These are phyloP conservation scores for Parmelia sp. DNA, from an alignment of 495 filamentous ascomycete species.

Conservation along the genomic window DNA sequence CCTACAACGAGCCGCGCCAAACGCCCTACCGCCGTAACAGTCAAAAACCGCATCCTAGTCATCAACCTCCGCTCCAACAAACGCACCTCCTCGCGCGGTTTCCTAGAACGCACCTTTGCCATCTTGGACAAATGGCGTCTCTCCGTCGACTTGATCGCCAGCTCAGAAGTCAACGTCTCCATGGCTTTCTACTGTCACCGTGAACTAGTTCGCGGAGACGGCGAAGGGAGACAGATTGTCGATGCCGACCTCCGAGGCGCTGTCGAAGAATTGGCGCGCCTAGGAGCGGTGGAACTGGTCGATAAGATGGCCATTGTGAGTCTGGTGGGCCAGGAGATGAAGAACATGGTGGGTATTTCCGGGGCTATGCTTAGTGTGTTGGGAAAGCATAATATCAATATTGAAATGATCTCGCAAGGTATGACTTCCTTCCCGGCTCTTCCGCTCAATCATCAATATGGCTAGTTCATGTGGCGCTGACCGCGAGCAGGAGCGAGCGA, in stretches of 20 bases:
- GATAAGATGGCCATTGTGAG: slow-evolving; percentile 74
- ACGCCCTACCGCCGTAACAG: slow-evolving; percentile 88
- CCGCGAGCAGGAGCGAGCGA: slow-evolving; percentile 70
- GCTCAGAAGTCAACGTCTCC: slow-evolving; percentile 88
- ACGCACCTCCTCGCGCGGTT: slow-evolving; percentile 77
- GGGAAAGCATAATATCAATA: slow-evolving; percentile 39
- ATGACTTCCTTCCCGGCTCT: neutral
- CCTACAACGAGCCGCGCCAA: slow-evolving; percentile 45
- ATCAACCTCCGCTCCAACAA: slow-evolving; percentile 94
- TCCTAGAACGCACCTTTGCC: slow-evolving; percentile 81
- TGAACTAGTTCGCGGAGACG: slow-evolving; percentile 47
- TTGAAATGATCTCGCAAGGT: slow-evolving; percentile 24
- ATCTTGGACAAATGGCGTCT: slow-evolving; percentile 73
- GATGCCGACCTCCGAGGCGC: slow-evolving; percentile 45
- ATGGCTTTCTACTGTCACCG: slow-evolving; percentile 76
- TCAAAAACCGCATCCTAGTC: slow-evolving; percentile 88
- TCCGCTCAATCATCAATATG: too few relatives aligned
- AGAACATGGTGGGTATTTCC: slow-evolving; percentile 85
- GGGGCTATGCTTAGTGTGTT: slow-evolving; percentile 83
- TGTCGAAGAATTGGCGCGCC: slow-evolving; percentile 60
- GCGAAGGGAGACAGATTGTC: slow-evolving; percentile 57
- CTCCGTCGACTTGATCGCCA: slow-evolving; percentile 87
- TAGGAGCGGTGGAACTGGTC: slow-evolving; percentile 70
- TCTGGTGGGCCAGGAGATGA: slow-evolving; percentile 90
- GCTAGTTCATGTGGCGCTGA: neutral